These are phyloP conservation scores for Backusella sp. DNA, from an alignment of 192 early-diverging fungal species.

Conservation along the genomic window DNA sequence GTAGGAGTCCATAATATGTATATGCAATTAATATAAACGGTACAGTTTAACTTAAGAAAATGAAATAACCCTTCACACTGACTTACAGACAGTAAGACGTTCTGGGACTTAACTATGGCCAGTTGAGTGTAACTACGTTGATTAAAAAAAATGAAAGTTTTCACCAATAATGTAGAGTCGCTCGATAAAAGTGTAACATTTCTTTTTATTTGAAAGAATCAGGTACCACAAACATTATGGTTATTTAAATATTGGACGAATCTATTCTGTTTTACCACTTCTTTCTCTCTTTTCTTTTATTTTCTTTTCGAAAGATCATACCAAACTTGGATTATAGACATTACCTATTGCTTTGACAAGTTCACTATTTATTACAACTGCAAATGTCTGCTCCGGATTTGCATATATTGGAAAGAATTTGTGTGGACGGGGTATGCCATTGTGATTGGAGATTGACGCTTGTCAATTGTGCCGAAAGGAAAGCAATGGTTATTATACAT, in stretches of 20 bases:
- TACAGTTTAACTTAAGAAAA: background rate
- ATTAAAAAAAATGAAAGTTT: background rate
- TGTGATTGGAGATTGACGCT: conserved; percentile 36
- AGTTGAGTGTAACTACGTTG: background rate
- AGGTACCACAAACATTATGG: background rate
- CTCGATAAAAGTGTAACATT: background rate
- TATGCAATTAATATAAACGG: background rate
- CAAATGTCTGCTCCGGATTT: background rate
- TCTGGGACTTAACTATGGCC: background rate
- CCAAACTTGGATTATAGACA: background rate
- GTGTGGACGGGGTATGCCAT: conserved; percentile 18
- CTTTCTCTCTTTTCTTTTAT: background rate
- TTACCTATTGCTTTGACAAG: background rate
- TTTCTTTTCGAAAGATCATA: background rate
- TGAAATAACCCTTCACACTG: background rate
- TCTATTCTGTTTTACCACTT: background rate
- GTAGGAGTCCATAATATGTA: background rate
- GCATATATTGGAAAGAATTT: conserved; percentile 5
- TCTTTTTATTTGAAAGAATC: background rate
- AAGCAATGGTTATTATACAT: conserved; percentile 21
- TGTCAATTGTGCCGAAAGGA: conserved; percentile 1
- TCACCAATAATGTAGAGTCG: background rate
- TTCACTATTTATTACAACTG: background rate
- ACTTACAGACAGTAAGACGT: background rate
- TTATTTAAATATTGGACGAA: background rate